A percentile compares a stretch with the other conserved stretches of the same genome.
Conservation (phyloP, 2,329 filamentous ascomycete species). For the Colletotrichum echinochloae region DNA sequence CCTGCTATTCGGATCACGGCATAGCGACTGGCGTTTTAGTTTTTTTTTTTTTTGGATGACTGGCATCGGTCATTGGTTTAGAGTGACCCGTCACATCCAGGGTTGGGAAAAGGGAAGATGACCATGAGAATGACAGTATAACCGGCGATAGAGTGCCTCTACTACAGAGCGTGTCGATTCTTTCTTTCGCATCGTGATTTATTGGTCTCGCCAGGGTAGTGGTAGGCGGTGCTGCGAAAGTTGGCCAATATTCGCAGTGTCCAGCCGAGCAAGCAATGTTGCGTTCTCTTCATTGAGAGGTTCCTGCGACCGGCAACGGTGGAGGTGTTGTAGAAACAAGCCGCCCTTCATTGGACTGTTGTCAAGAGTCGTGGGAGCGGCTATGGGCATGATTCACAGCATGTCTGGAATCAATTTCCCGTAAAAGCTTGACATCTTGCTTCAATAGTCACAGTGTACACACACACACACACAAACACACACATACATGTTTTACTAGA, state of each 20-base stretch:
- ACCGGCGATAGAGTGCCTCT: not conserved
- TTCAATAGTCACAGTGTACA: not conserved
- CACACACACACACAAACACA: too few species aligned
- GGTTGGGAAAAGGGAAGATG: not conserved
- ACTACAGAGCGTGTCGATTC: not conserved
- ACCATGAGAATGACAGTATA: not conserved
- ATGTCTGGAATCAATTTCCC: not conserved
- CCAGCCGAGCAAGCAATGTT: not conserved
- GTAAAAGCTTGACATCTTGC: not conserved
- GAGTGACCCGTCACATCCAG: not conserved
- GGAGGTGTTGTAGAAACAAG: not conserved
- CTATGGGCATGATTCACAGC: not conserved
- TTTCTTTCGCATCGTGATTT: not conserved
- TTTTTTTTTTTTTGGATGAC: slow-evolving; percentile 8
- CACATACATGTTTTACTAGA: not conserved
- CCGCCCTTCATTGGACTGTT: not conserved
- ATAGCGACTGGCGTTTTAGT: slow-evolving; percentile 35
- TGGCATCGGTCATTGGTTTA: not conserved
- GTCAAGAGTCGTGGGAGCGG: too few species aligned
- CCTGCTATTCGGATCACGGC: slow-evolving; percentile 10
- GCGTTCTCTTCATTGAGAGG: not conserved
- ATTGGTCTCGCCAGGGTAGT: too few species aligned
- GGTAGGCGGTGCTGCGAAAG: not conserved
- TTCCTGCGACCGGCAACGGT: too few species aligned
- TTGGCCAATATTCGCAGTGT: not conserved